These are phyloP conservation scores for Colletotrichum cereale DNA, from an alignment of 2,329 filamentous ascomycete species.

Conservation along the genomic window DNA sequence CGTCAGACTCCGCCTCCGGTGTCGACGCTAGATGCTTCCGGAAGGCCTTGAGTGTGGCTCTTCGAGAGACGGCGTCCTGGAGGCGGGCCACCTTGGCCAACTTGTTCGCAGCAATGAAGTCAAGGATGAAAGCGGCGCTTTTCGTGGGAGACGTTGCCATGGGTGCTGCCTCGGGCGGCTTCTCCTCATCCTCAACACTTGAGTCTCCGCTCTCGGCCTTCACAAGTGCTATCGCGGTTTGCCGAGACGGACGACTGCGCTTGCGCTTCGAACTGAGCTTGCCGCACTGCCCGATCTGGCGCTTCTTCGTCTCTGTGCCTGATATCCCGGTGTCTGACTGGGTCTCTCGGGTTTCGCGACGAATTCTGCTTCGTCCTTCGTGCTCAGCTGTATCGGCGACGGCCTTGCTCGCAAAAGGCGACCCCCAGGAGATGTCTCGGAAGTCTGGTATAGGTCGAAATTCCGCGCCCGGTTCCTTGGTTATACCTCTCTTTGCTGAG, in stretches of 20 bases:
- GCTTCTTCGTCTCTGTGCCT: not conserved
- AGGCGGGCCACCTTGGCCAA: not conserved
- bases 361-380: too few relatives aligned
- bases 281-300: not conserved
- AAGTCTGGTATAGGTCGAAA: too few relatives aligned
- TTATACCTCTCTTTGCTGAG: not conserved
- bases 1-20: not conserved
- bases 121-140: not conserved
- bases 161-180: not conserved
- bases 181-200: not conserved
- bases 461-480: fast-evolving
- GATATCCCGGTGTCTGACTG: fast-evolving
- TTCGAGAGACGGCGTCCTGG: not conserved
- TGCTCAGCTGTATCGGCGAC: too few relatives aligned
- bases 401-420: too few relatives aligned
- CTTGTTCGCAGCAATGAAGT: not conserved
- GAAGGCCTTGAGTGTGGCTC: not conserved
- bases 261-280: not conserved
- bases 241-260: not conserved
- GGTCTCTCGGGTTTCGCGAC: not conserved
- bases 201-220: not conserved
- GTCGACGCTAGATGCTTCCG: not conserved
- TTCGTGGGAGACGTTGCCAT: not conserved
- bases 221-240: fast-evolving
- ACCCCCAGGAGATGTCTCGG: fast-evolving